Conservation (phyloP, 768 basidiomycete species). For the Megacollybia marginata region DNA sequence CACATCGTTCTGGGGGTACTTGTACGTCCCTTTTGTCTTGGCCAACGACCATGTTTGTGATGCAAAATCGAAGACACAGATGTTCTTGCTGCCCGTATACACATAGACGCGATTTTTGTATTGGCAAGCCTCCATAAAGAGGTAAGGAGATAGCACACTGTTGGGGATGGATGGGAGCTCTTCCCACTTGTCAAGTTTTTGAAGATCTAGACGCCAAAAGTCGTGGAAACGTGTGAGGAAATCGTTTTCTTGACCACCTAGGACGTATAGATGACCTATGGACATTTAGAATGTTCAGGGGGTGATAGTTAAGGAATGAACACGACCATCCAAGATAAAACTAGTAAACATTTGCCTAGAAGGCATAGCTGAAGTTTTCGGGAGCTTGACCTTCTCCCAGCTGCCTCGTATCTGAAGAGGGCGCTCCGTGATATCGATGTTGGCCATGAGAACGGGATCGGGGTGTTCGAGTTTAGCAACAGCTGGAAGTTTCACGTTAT, state of each 20-base stretch:
- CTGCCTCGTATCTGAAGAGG: constrained; percentile 11
- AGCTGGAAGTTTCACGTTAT: background rate
- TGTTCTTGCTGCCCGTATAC: constrained; percentile 20
- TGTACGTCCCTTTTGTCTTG: constrained; percentile 4
- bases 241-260: constrained; percentile 17
- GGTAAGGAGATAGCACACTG: constrained; percentile 7
- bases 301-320: background rate
- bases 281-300: too few species aligned
- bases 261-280: constrained; percentile 20
- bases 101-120: constrained; percentile 27
- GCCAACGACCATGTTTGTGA: constrained; percentile 20
- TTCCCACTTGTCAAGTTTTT: constrained; percentile 14
- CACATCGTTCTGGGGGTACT: constrained; percentile 17
- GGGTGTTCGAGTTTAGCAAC: background rate
- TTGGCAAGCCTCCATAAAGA: constrained; percentile 10
- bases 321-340: constrained; percentile 23
- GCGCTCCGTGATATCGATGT: constrained; percentile 6
- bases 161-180: constrained; percentile 17
- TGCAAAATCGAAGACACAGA: constrained; percentile 30
- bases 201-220: background rate
- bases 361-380: background rate
- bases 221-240: background rate
- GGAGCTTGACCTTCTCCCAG: constrained; percentile 2
- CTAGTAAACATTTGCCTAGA: constrained; percentile 4
- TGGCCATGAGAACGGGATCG: constrained; percentile 2